Percentiles rank a stretch among this genome's conserved stretches.
These are phyloP conservation scores for Cystofilobasidium bisporidii DNA, from an alignment of 768 basidiomycete genomes.

Conservation along the genomic window DNA sequence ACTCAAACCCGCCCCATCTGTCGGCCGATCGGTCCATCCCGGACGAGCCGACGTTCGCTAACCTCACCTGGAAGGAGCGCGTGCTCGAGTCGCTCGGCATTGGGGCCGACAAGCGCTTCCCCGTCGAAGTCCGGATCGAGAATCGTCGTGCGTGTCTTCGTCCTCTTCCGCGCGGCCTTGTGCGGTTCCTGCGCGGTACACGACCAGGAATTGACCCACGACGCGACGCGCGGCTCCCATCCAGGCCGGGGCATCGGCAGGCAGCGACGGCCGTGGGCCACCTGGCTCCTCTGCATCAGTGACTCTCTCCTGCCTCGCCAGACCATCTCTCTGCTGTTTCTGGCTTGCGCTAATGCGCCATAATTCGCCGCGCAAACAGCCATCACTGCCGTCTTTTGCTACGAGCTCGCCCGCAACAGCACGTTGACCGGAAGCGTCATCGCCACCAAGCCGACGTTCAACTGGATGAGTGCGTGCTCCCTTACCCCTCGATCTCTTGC, in stretches of 20 bases:
- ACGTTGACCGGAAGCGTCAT: conserved; percentile 21
- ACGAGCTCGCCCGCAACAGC: conserved; percentile 16
- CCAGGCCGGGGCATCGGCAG: conserved; percentile 16
- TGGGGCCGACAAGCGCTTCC: conserved; percentile 3
- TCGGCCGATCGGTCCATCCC: background rate
- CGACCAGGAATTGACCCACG: too few species aligned
- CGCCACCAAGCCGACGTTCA: conserved; percentile 18
- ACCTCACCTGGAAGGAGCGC: conserved; percentile 5
- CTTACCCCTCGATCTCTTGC: background rate
- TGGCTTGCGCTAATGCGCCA: too few species aligned
- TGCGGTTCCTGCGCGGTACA: too few species aligned
- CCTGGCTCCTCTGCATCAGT: conserved; percentile 11
- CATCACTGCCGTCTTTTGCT: conserved; percentile 17
- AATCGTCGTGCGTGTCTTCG: conserved; percentile 15
- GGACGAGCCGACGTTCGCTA: background rate
- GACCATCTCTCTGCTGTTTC: too few species aligned
- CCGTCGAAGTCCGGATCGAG: conserved; percentile 20
- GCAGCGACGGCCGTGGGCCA: conserved; percentile 19
- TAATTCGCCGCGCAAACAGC: background rate
- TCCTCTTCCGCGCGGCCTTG: too few species aligned
- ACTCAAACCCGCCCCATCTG: conserved; percentile 11
- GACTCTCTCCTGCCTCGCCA: background rate
- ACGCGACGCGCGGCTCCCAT: too few species aligned
- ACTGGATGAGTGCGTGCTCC: conserved; percentile 28
- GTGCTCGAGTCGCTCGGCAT: conserved; percentile 20